Percentiles rank a stretch among this genome's conserved stretches.
Evolutionary conservation across 176 grass and related monocot species (phyloP).

Genomic region (Pontederia crassipes): DNA sequence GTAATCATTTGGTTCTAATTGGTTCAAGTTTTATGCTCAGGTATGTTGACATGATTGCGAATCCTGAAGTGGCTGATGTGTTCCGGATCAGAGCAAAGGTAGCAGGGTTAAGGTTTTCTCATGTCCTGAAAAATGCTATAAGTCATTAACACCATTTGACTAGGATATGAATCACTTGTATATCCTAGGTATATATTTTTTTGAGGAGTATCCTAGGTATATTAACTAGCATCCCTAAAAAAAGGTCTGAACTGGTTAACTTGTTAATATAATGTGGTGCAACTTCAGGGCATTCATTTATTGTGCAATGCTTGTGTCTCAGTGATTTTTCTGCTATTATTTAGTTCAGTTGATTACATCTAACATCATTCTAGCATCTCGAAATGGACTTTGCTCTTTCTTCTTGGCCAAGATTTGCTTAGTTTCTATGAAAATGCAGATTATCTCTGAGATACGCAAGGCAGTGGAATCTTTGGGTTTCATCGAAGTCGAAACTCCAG

Average conservation of each 20-base stretch:
- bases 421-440: slow-evolving; percentile 24
- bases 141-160: no score
- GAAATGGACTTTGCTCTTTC: background rate
- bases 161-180: no score
- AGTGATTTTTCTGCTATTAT: slow-evolving; percentile 1
- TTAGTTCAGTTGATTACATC: background rate
- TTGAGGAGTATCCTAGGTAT: no score
- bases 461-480: slow-evolving; percentile 96
- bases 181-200: no score
- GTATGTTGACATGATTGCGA: slow-evolving; percentile 98
- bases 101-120: background rate
- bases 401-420: background rate
- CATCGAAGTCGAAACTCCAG: slow-evolving; percentile 98
- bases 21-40: slow-evolving; percentile 28
- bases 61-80: slow-evolving; percentile 98
- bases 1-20: background rate
- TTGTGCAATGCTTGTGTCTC: background rate
- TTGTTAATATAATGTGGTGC: no score
- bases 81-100: slow-evolving; percentile 96
- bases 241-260: no score
- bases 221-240: no score
- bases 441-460: slow-evolving; percentile 90
- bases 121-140: background rate
- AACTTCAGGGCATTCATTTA: no score
- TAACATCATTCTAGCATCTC: background rate